Evolutionary conservation across 2,329 filamentous ascomycete genomes (phyloP).

Genomic region (Colletotrichum higginsianum): DNA sequence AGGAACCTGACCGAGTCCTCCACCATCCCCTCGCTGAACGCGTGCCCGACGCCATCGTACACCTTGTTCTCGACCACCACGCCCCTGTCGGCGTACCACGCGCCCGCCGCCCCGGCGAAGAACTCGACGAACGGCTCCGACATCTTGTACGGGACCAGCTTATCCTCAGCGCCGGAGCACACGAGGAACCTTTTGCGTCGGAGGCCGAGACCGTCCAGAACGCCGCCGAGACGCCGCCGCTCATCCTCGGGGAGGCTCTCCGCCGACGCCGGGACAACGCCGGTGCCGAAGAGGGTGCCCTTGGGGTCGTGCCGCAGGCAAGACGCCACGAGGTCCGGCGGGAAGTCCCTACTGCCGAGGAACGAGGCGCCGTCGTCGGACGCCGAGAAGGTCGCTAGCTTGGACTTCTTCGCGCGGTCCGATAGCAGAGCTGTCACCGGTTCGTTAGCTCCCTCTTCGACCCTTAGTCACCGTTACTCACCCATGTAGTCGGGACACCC

Average conservation of each 20-base stretch:
- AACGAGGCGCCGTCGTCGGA: conserved; percentile 74
- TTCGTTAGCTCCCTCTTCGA: not conserved
- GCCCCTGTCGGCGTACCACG: conserved; percentile 69
- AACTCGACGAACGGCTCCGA: conserved; percentile 73
- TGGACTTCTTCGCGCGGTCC: conserved; percentile 82
- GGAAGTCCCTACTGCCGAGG: conserved; percentile 84
- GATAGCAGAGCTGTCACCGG: conserved; percentile 72
- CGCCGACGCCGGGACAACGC: conserved; percentile 47
- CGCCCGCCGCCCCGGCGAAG: conserved; percentile 68
- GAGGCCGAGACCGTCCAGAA: conserved; percentile 64
- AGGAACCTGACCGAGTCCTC: conserved; percentile 77
- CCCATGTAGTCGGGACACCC: conserved; percentile 91
- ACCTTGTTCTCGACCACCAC: conserved; percentile 75
- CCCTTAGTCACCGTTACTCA: conserved; percentile 52
- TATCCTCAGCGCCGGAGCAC: conserved; percentile 77
- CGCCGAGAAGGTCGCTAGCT: conserved; percentile 72
- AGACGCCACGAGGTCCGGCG: conserved; percentile 73
- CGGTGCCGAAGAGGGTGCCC: conserved; percentile 76
- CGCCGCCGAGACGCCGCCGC: conserved; percentile 58
- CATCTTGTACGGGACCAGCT: conserved; percentile 78
- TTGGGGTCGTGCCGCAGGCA: conserved; percentile 81
- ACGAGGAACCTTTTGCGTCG: conserved; percentile 75
- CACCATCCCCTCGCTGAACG: conserved; percentile 78
- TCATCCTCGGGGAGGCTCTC: conserved; percentile 53
- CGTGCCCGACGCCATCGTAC: conserved; percentile 78